These are phyloP conservation scores for Lyophyllum atratum DNA, from an alignment of 768 basidiomycete species.

Conservation along the genomic window DNA sequence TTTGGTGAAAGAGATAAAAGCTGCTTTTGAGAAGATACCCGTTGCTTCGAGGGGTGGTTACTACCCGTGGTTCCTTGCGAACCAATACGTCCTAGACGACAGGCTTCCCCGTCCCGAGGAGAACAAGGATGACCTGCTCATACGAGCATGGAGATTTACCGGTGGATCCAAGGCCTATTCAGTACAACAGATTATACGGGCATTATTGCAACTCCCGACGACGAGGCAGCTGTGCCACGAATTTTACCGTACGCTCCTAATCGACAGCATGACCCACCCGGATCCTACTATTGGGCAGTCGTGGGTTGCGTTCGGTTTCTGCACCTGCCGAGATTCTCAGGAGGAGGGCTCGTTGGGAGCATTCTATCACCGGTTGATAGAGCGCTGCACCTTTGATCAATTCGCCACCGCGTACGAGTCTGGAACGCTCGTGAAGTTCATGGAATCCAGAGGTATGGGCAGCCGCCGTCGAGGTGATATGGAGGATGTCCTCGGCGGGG, in stretches of 20 bases:
- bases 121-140: slow-evolving; percentile 5
- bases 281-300: slow-evolving; percentile 3
- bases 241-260: slow-evolving; percentile 3
- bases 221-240: slow-evolving; percentile 1
- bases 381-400: slow-evolving; percentile 35
- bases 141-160: slow-evolving; percentile 14
- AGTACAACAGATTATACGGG: slow-evolving; percentile 1
- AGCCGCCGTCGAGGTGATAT: slow-evolving; percentile 8
- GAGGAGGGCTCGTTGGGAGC: slow-evolving; percentile 10
- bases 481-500: slow-evolving; percentile 27
- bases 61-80: slow-evolving; percentile 38
- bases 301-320: slow-evolving; percentile 28
- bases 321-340: slow-evolving; percentile 9
- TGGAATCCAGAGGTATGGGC: slow-evolving; percentile 21
- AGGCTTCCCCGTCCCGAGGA: background rate
- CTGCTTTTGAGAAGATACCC: slow-evolving; percentile 25
- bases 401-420: slow-evolving; percentile 30
- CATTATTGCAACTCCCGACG: background rate
- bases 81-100: slow-evolving; percentile 30
- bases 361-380: slow-evolving; percentile 25
- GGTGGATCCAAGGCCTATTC: slow-evolving; percentile 10
- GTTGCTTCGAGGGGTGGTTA: slow-evolving; percentile 23
- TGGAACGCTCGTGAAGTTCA: slow-evolving; percentile 24
- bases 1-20: slow-evolving; percentile 34
- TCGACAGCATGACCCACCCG: slow-evolving; percentile 11